Base-by-base conservation (phyloP, 2,329 filamentous ascomycete genomes). In the Thelonectria discophora region DNA sequence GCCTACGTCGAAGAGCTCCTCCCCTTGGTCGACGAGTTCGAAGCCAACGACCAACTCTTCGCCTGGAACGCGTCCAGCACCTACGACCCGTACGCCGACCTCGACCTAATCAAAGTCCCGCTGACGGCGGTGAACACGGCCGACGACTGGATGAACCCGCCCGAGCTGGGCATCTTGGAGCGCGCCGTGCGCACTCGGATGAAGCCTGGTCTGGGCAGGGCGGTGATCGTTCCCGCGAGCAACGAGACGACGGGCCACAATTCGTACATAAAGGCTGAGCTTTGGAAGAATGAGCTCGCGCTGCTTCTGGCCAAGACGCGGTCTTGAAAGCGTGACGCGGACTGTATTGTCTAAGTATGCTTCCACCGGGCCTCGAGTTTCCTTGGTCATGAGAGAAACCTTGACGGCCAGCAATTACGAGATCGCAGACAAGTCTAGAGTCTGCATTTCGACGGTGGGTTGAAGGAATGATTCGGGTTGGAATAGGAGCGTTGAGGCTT, bases 211-310 rank as follows among this genome's bases (percentile, higher is more conserved):
- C 59, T 58, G 0, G 60, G 64, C 0, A 49, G 32, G 5, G 60
- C 60, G 0, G 27, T 66, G 1, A 34, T 27, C 0, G 1, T 66
- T 2, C 64, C 60, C 17, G 40, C 49, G 0, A 64, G 60, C 2
- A 66, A 66, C 1, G 18, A 55, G 2, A 66, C 64, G 0, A 57
- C 60, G 12, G 64, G 64, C 0, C 64, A 66, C 12, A 40, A 64
- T 27, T 64, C 60, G 17, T 66, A 66, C 10, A 64, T 66, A n/a
- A 52, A 47, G 45, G 60, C 64, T 3, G 32, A 50, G 1, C 45
- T 66, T 10, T 66, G 64, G 64, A 66, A 66, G 5, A 32, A 47
- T 5, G 64, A 65, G 20, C 46, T 66, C 11, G 30, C 55, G 34
- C 45, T 55, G 10, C 37, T 65, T 0, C 17, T 65, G 0, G 13